Base-by-base conservation (phyloP, 352 stramenopile species). In the Thalassiosira hispida region DNA sequence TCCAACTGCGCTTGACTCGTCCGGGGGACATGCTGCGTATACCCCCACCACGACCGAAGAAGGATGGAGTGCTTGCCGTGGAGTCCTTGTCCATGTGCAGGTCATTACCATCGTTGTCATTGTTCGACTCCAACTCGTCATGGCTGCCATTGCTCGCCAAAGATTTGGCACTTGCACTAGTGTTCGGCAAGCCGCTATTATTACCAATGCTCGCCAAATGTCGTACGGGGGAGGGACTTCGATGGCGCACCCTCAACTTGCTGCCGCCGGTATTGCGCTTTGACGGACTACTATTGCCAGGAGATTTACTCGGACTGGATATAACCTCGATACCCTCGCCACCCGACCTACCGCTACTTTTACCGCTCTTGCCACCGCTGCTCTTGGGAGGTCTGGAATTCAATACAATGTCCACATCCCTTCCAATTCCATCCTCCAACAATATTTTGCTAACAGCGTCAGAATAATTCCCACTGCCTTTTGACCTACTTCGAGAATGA, bases 171-270 rank as follows among this genome's bases (percentile, higher is more conserved):
- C 57, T 55, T n/a, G n/a, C 63, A 52, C 6, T 1, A 42, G n/a
- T n/a, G n/a, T n/a, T n/a, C n/a, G n/a, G n/a, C n/a, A n/a, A n/a
- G n/a, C n/a, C n/a, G n/a, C n/a, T n/a, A n/a, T n/a, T n/a, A n/a
- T n/a, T n/a, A n/a, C n/a, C n/a, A 29, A 2, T 59, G 18, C 5
- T 51, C 25, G 25, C 27, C 25, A 72, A 18, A 64, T 67, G 22
- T n/a, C 63, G 42, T 16, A 75, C 38, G 0, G 76, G 76, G 69
- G 60, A 76, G 12, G 76, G 68, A 56, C 27, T 51, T 31, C 76
- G 53, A 33, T 44, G n/a, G n/a, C n/a, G n/a, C n/a, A n/a, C 64
- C 44, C 40, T 67, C 12, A 60, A 53, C 16, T 11, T 20, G 57
- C 46, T 64, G 35, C 14, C 52, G 4, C 33, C 27, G 9, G 9